phyloP scores from a whole-genome alignment of 306 rosid genomes.

The Psophocarpus tetragonolobus region DNA sequence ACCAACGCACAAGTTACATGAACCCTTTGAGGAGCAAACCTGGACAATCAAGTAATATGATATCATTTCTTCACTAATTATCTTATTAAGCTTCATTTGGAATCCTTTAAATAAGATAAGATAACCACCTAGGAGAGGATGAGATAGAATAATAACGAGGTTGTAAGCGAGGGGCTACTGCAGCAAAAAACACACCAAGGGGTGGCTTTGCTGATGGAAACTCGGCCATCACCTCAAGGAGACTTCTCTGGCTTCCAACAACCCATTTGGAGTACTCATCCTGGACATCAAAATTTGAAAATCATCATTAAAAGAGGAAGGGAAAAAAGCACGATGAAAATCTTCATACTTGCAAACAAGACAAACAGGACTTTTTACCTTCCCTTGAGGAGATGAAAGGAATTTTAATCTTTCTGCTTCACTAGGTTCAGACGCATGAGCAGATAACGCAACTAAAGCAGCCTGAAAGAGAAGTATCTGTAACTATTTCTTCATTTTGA shows the following conservation, averaged over 20 bases:
- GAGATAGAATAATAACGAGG: slow-evolving; percentile 98
- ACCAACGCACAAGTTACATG: slow-evolving; percentile 98
- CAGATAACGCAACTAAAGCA: slow-evolving; percentile 84
- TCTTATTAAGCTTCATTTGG: slow-evolving; percentile 5
- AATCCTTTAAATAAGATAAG: slow-evolving; percentile 24
- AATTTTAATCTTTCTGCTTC: slow-evolving; percentile 81
- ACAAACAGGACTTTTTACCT: slow-evolving; percentile 51
- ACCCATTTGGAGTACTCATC: slow-evolving; percentile 97
- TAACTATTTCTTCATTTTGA: slow-evolving; percentile 2
- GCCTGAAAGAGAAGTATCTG: slow-evolving; percentile 51
- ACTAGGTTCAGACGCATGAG: slow-evolving; percentile 75
- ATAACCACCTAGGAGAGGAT: slow-evolving; percentile 84
- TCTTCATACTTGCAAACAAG: background rate
- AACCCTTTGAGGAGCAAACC: slow-evolving; percentile 69
- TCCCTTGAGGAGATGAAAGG: slow-evolving; percentile 87
- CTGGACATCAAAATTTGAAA: slow-evolving; percentile 43
- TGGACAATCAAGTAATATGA: slow-evolving; percentile 34
- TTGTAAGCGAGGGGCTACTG: slow-evolving; percentile 84
- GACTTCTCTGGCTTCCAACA: slow-evolving; percentile 87
- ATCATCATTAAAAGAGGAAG: background rate
- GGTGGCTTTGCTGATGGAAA: slow-evolving; percentile 93
- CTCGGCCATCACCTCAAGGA: slow-evolving; percentile 90
- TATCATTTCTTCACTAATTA: slow-evolving; percentile 5
- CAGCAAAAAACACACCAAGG: slow-evolving; percentile 97
- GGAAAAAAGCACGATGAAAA: background rate